phyloP scores from a whole-genome alignment of 2,329 filamentous ascomycete genomes.

The Scleromitrula shiraiana region DNA sequence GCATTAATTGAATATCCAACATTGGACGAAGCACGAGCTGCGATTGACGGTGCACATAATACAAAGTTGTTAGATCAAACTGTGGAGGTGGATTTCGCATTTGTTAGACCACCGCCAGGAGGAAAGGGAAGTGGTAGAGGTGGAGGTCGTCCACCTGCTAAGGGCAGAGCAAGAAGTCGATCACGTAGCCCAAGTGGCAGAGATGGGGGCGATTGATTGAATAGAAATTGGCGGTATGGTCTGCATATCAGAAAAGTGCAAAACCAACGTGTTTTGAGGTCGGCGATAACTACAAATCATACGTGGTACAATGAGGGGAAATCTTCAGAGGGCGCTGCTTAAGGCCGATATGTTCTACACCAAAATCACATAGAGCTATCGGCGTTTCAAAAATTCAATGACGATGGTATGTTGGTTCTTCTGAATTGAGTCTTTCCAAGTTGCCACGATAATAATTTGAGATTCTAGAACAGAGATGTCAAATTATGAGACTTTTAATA shows the following conservation, averaged over 20 bases:
- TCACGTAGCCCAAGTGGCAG: slow-evolving; percentile 27
- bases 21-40: slow-evolving; percentile 69
- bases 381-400: slow-evolving; percentile 9
- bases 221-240: not conserved
- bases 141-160: slow-evolving; percentile 15
- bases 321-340: not conserved
- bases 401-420: not conserved
- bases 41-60: slow-evolving; percentile 70
- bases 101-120: slow-evolving; percentile 67
- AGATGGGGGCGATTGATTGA: slow-evolving; percentile 23
- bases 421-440: not conserved
- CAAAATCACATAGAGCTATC: slow-evolving; percentile 3
- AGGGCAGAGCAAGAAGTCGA: slow-evolving; percentile 28
- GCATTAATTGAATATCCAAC: slow-evolving; percentile 79
- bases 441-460: not conserved
- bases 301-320: not conserved
- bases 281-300: not conserved
- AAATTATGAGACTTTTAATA: not conserved
- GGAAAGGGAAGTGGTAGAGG: slow-evolving; percentile 32
- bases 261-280: not conserved
- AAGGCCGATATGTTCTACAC: slow-evolving; percentile 9
- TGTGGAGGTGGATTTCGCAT: slow-evolving; percentile 74
- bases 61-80: slow-evolving; percentile 76
- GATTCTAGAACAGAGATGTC: not conserved
- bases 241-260: too few relatives aligned